Conservation (phyloP, 2,329 filamentous ascomycete species). For the Fusarium denticulatum region DNA sequence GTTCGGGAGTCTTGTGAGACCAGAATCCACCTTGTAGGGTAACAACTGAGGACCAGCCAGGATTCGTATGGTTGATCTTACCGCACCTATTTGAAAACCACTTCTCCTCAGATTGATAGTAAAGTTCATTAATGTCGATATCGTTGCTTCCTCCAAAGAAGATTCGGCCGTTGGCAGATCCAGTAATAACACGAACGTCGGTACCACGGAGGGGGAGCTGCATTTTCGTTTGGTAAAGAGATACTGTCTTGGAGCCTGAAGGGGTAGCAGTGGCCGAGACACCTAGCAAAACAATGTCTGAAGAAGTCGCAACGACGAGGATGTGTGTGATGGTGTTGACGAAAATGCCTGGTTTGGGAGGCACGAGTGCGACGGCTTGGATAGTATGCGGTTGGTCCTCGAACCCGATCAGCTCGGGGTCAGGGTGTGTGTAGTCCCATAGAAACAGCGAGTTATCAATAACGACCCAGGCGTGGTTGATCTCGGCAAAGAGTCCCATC, state of each 20-base stretch:
- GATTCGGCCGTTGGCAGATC: constrained; percentile 86
- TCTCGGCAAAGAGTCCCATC: constrained; percentile 94
- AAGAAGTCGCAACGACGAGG: constrained; percentile 86
- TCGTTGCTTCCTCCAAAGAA: constrained; percentile 87
- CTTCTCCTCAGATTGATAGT: constrained; percentile 95
- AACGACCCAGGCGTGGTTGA: constrained; percentile 94
- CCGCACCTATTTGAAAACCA: constrained; percentile 93
- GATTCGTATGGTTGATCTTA: constrained; percentile 87
- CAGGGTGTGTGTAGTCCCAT: constrained; percentile 96
- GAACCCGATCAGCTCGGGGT: constrained; percentile 89
- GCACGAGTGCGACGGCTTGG: constrained; percentile 87
- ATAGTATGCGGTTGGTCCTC: constrained; percentile 91
- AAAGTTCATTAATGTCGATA: constrained; percentile 91
- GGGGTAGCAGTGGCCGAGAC: constrained; percentile 74
- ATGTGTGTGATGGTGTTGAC: constrained; percentile 86
- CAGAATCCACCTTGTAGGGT: constrained; percentile 61
- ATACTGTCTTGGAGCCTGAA: constrained; percentile 76
- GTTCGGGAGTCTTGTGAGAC: constrained; percentile 65
- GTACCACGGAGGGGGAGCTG: constrained; percentile 78
- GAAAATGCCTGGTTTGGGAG: constrained; percentile 88
- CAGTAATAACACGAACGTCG: constrained; percentile 80
- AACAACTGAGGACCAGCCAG: constrained; percentile 74
- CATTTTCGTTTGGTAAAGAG: constrained; percentile 91
- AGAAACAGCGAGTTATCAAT: constrained; percentile 97
- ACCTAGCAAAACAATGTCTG: constrained; percentile 88